A percentile compares a stretch with the other conserved stretches of the same genome.
Evolutionary conservation across 2,329 filamentous ascomycete genomes (phyloP).

Genomic region (Epichloe coenophiala): DNA sequence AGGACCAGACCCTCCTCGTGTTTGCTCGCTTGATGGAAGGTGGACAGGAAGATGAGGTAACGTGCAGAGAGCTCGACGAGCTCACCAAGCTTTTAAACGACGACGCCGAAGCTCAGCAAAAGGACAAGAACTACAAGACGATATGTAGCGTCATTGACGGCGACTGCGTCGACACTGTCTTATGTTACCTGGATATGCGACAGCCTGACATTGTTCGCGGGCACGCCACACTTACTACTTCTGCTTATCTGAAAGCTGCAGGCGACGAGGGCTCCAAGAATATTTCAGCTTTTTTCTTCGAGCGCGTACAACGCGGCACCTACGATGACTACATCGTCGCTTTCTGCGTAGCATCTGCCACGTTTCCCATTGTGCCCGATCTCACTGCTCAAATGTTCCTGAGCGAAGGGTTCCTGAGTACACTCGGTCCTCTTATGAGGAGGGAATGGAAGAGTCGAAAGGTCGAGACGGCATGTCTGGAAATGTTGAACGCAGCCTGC

Average conservation of each 20-base stretch:
- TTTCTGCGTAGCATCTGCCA: conserved; percentile 79
- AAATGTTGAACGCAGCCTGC: conserved; percentile 84
- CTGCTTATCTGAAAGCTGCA: conserved; percentile 70
- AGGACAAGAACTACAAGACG: conserved; percentile 28
- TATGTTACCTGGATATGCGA: conserved; percentile 78
- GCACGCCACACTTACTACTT: conserved; percentile 69
- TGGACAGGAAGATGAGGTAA: conserved; percentile 68
- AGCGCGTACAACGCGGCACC: conserved; percentile 56
- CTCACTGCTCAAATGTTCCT: conserved; percentile 70
- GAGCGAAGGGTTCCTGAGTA: conserved; percentile 72
- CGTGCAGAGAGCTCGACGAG: conserved; percentile 42
- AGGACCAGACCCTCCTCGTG: conserved; percentile 60
- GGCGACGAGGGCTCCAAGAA: conserved; percentile 56
- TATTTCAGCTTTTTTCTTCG: conserved; percentile 62
- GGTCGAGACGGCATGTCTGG: conserved; percentile 74
- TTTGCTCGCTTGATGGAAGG: conserved; percentile 85
- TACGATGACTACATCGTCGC: conserved; percentile 83
- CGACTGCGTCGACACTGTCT: conserved; percentile 70
- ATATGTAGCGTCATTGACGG: conserved; percentile 53
- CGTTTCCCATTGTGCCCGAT: conserved; percentile 75
- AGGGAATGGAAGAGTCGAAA: conserved; percentile 73
- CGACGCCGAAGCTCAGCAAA: conserved; percentile 33
- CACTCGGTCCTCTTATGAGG: conserved; percentile 62
- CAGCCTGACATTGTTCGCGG: conserved; percentile 59
- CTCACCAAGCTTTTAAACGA: conserved; percentile 47